Evolutionary conservation across 2,329 filamentous ascomycete species (phyloP), one percentile per base, ranked within the genome.

Genomic region (Trichoderma sp.): DNA sequence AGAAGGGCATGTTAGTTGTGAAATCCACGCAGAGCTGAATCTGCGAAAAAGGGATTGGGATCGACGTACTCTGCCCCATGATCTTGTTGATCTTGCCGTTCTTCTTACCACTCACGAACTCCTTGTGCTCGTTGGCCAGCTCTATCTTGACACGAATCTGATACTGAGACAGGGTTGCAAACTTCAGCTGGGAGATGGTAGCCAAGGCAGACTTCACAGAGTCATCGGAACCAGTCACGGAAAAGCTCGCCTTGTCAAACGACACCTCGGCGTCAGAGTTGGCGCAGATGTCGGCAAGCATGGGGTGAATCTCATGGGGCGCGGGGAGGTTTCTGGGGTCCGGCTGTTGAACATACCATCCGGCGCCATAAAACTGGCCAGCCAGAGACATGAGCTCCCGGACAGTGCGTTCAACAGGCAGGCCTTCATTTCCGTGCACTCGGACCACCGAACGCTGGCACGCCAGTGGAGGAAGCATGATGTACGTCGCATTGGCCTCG

Each of bases 11-110:
- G 57, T 54, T 61, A 61, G 34, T 30, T 15, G 24, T 15, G 24
- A 24, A 3, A 1, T 7, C 21, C 24, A 56, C 17, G 17, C 12
- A 41, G 17, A 41, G 17, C 5, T 14, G 3, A 24, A 15, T 28
- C 24, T 26, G 19, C 9, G 26, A 26, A 6, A 6, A 9, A 3
- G 15, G 41, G 7, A 7, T 47, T 7, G 44, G 7, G 10, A 19
- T 5, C 21, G n/a, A 67, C 72, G 47, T 69, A 71, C 93, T 97
- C 78, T 98, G 94, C 26, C 94, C 95, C 95, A 99, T 99, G 74
- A 99, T 99, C 83, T 99, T 99, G 84, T 99, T 99, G 79, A 99
- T 99, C 81, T 99, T 99, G 78, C 95, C 95, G 73, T 99, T 99
- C 83, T 99, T 99, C 84, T 99, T 99, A 71, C 95, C 95, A 71